Evolutionary conservation across 2,329 filamentous ascomycete genomes (phyloP), one percentile per base, ranked within the genome.

Genomic region (Diaporthe amygdali): DNA sequence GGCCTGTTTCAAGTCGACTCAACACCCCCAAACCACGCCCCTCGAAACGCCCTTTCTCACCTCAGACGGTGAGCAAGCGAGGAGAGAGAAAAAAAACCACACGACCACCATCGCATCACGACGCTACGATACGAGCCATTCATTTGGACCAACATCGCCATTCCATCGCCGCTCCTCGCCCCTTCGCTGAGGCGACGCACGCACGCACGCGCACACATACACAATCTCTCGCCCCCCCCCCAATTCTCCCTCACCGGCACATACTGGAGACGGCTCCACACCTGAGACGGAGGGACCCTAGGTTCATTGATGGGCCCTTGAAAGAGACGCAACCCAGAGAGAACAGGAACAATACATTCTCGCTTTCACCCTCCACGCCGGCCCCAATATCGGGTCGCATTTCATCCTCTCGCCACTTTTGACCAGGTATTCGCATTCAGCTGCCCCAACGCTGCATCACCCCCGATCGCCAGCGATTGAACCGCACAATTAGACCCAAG

Each of bases 1-100:
- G 69, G 69, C 71, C 71, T 72, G 71, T 71, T 69, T 72, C 69
- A 71, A 68, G 51, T 66, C 68, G 56, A 55, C 55, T 68, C 71
- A 25, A 68, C 63, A 61, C 68, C 56, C 68, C 68, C 44, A 61
- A 71, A 22, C 63, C 52, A 25, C 61, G 61, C 39, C 44, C 68
- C 68, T 68, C 68, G 68, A 68, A 68, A 64, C 71, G 39, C 34
- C 69, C 44, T 25, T 69, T 69, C 68, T 71, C 41, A 68, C 64
- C 49, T 71, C 71, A 68, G 56, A 41, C 67, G 46, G 44, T 34
- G 34, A 25, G n/a, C 44, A 37, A 59, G 34, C 34, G 32, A 46
- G 39, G 39, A 39, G 39, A 61, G 8, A 61, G 5, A 54, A 10
- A 47, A 20, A 27, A 34, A 54, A 41, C n/a, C 55, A 44, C 46